phyloP scores from a whole-genome alignment of 2,329 filamentous ascomycete species.

The Pseudogymnoascus sp. region DNA sequence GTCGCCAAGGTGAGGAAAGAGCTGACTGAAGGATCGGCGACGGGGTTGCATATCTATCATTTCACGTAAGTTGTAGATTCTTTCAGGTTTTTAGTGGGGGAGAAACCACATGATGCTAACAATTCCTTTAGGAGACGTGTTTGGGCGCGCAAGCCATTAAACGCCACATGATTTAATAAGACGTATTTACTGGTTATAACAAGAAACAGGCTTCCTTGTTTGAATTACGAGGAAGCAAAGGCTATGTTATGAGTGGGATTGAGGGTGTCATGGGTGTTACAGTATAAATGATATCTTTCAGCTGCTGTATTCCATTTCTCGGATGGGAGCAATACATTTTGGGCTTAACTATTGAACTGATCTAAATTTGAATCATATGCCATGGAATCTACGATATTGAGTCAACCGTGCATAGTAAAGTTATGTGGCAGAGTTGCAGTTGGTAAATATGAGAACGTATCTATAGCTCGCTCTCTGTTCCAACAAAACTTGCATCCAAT shows the following conservation, averaged over 20 bases:
- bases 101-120: not conserved
- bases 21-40: conserved; percentile 13
- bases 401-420: not conserved
- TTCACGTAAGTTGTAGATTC: not conserved
- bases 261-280: too few relatives aligned
- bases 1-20: conserved; percentile 19
- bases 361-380: not conserved
- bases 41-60: conserved; percentile 2
- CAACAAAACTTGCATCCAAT: not conserved
- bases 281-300: too few relatives aligned
- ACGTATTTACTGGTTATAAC: not conserved
- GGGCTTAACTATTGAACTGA: not conserved
- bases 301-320: too few relatives aligned
- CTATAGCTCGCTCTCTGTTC: not conserved
- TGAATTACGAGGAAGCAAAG: too few relatives aligned
- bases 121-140: not conserved
- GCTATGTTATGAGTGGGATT: too few relatives aligned
- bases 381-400: not conserved
- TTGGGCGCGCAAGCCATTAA: not conserved
- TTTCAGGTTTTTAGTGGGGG: not conserved
- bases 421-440: not conserved
- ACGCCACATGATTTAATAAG: not conserved
- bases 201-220: too few relatives aligned
- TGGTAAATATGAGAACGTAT: not conserved
- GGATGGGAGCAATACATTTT: not conserved